Evolutionary conservation across 352 stramenopile genomes (phyloP).

Genomic region (Paralagenidium karlingii): DNA sequence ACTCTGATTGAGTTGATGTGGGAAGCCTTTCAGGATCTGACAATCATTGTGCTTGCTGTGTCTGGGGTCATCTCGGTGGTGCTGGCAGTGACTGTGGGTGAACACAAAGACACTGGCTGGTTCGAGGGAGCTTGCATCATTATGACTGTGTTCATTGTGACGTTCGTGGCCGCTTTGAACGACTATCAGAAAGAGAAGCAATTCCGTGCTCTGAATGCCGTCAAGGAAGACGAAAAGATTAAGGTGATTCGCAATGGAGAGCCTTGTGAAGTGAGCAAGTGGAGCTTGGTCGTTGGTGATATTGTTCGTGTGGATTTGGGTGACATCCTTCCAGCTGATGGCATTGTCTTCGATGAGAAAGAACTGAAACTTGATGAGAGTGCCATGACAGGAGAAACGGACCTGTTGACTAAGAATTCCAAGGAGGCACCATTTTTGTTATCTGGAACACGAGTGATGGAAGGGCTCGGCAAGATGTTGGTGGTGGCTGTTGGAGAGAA

Average conservation of each 20-base stretch:
- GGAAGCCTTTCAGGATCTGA: slow-evolving; percentile 51
- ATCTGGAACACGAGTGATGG: slow-evolving; percentile 75
- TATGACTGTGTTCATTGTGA: slow-evolving; percentile 68
- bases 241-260: slow-evolving; percentile 21
- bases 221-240: slow-evolving; percentile 47
- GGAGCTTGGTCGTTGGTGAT: slow-evolving; percentile 22
- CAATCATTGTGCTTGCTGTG: slow-evolving; percentile 53
- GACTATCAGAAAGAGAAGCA: slow-evolving; percentile 78
- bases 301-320: slow-evolving; percentile 19
- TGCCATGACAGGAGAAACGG: slow-evolving; percentile 24
- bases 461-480: slow-evolving; percentile 71
- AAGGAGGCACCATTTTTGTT: slow-evolving; percentile 54
- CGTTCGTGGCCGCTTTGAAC: slow-evolving; percentile 80
- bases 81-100: slow-evolving; percentile 15
- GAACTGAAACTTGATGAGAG: slow-evolving; percentile 27
- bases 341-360: slow-evolving; percentile 17
- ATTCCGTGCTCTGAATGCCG: slow-evolving; percentile 51
- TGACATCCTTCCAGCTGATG: slow-evolving; percentile 26
- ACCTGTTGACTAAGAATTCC: slow-evolving; percentile 15
- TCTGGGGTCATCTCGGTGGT: slow-evolving; percentile 43
- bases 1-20: slow-evolving; percentile 25
- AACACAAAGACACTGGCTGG: slow-evolving; percentile 35
- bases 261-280: slow-evolving; percentile 13
- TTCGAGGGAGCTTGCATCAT: slow-evolving; percentile 87
- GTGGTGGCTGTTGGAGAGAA: slow-evolving; percentile 80